A percentile compares a stretch with the other conserved stretches of the same genome.
These are phyloP conservation scores for Avena eriantha DNA, from an alignment of 176 grass and related monocot species.

Conservation along the genomic window DNA sequence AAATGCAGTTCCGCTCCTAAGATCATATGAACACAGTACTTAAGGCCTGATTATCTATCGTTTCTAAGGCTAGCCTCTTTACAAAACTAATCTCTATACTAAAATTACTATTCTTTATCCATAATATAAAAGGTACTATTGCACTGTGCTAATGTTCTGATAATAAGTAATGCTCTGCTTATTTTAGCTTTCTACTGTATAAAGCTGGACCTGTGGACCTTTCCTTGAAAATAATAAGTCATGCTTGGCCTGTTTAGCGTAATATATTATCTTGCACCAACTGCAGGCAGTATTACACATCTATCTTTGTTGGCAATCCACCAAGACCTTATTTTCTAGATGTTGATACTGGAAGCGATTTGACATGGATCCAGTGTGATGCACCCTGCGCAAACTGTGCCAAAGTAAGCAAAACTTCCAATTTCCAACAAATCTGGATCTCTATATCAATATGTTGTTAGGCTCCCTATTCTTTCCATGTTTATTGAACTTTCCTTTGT, in stretches of 20 bases:
- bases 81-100: not conserved
- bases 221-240: not conserved
- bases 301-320: constrained; percentile 93
- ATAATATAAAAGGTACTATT: not conserved
- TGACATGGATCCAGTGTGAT: constrained; percentile 99
- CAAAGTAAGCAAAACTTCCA: constrained; percentile 53
- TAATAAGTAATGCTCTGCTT: not conserved
- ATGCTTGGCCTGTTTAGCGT: constrained; percentile 37
- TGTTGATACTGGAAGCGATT: constrained; percentile 95
- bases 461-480: constrained; percentile 22
- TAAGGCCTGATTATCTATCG: not conserved
- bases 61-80: constrained; percentile 10
- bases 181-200: constrained; percentile 8
- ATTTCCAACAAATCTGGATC: not conserved
- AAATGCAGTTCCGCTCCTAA: not conserved
- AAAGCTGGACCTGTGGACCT: not conserved
- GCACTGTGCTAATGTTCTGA: not conserved
- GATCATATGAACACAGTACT: not conserved
- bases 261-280: constrained; percentile 39
- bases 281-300: constrained; percentile 96
- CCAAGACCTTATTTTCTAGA: constrained; percentile 91
- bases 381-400: constrained; percentile 95
- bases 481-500: not conserved
- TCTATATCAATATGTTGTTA: constrained; percentile 6
- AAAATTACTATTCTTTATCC: constrained; percentile 5